Base-by-base conservation (phyloP, 2,329 filamentous ascomycete genomes). In the Onygena corvina region DNA sequence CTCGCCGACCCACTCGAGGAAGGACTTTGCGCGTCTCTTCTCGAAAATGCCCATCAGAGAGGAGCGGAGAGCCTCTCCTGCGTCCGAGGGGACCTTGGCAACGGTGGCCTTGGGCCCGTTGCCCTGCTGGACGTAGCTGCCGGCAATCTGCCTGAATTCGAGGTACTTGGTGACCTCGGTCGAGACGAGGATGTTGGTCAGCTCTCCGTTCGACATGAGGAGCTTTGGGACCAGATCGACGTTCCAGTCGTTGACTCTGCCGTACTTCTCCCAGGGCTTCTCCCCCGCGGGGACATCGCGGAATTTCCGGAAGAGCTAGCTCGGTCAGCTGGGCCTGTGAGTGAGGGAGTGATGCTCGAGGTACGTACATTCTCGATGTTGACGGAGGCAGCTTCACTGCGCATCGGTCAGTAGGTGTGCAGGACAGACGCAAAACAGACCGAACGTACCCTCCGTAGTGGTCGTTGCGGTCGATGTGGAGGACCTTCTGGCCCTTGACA, bases 221-320 rank as follows among this genome's bases (percentile, higher is more conserved):
- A 98, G 83, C 77, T 98, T 98, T 59, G 92, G 90, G 45, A 98
- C 89, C 54, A 98, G 79, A 67, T 98, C 93, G 70, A 98, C 93
- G 76, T 95, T 96, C 92, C 92, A 98, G 77, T 96, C 90, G 72
- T 95, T 95, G 66, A 82, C 76, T 53, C 92, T 84, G 61, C 90
- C 90, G 68, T 95, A 96, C 71, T 94, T 89, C 76, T 93, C 90
- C 92, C 92, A 96, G 58, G 90, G 89, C 75, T 95, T 86, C 64
- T 88, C 83, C 59, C 84, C 86, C 54, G 76, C 67, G 52, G 72
- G 67, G 65, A 80, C 86, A 75, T 92, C 92, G 67, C 86, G 86
- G 69, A 94, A 93, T 69, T 89, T 93, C 75, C 92, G 94, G 79
- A 94, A 96, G 61, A 98, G 84, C 87, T 93, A 57, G 33, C 44